These are phyloP conservation scores for Dactylellina parvicollis DNA, from an alignment of 2,329 filamentous ascomycete species.

Conservation along the genomic window DNA sequence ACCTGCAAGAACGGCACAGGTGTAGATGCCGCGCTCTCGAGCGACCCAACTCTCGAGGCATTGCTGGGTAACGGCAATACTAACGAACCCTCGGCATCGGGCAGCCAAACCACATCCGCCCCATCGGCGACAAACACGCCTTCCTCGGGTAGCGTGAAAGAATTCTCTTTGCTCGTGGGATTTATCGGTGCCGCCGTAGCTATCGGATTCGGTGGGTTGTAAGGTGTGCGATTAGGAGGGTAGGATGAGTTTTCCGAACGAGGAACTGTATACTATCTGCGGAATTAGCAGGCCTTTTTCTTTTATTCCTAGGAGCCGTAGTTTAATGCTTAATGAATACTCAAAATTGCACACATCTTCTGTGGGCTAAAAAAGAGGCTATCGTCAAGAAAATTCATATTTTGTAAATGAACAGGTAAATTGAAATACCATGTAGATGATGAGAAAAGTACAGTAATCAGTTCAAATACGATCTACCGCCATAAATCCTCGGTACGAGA, in stretches of 20 bases:
- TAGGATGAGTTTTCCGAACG: neutral
- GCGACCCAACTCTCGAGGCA: slow-evolving; percentile 24
- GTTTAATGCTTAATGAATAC: slow-evolving; percentile 4
- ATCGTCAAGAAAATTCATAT: neutral
- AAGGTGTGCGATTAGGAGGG: neutral
- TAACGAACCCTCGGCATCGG: slow-evolving; percentile 1
- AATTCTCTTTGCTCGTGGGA: slow-evolving; percentile 22
- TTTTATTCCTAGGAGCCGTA: neutral
- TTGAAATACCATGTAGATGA: no score
- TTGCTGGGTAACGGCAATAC: slow-evolving; percentile 12
- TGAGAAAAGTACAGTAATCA: no score
- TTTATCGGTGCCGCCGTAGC: slow-evolving; percentile 25
- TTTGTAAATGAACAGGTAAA: no score
- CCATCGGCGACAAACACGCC: slow-evolving; percentile 28
- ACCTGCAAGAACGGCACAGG: slow-evolving; percentile 44
- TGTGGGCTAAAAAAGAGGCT: neutral
- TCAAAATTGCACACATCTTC: neutral
- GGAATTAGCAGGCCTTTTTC: neutral
- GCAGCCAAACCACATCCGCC: slow-evolving; percentile 15
- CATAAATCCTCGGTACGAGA: no score
- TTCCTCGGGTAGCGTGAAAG: slow-evolving; percentile 19
- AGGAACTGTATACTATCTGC: neutral
- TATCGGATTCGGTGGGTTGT: slow-evolving; percentile 26
- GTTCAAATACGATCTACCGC: no score
- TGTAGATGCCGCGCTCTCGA: slow-evolving; percentile 22